Conservation (phyloP, 1,284 basidiomycete genomes). For the Moniliophthora roreri region DNA sequence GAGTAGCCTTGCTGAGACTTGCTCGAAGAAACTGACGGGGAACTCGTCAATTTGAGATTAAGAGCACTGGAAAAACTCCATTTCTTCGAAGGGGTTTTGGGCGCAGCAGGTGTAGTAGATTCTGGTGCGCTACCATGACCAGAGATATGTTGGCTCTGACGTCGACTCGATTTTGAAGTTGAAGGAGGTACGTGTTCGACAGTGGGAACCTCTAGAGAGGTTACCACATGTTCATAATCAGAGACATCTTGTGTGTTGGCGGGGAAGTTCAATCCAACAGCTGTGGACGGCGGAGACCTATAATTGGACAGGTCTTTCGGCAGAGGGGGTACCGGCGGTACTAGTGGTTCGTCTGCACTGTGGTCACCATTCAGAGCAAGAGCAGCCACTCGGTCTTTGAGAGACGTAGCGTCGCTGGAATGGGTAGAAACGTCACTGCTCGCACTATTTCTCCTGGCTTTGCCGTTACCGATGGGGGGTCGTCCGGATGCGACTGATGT, state of each 20-base stretch:
- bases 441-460: slow-evolving; percentile 73
- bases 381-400: slow-evolving; percentile 67
- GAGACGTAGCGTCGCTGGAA: slow-evolving; percentile 58
- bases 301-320: slow-evolving; percentile 88
- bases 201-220: slow-evolving; percentile 51
- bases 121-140: slow-evolving; percentile 39
- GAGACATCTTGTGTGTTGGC: slow-evolving; percentile 33
- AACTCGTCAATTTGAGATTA: slow-evolving; percentile 75
- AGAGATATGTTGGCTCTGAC: slow-evolving; percentile 37
- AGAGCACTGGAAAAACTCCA: slow-evolving; percentile 94
- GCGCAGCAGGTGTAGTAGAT: slow-evolving; percentile 38
- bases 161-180: slow-evolving; percentile 17
- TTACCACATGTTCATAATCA: slow-evolving; percentile 43
- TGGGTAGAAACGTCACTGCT: slow-evolving; percentile 85
- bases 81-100: slow-evolving; percentile 86
- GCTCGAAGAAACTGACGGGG: slow-evolving; percentile 58
- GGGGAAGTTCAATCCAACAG: slow-evolving; percentile 51
- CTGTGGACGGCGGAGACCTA: slow-evolving; percentile 63
- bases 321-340: slow-evolving; percentile 95
- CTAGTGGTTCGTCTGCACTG: slow-evolving; percentile 53
- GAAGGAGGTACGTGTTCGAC: slow-evolving; percentile 13
- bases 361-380: slow-evolving; percentile 57
- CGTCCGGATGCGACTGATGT: slow-evolving; percentile 71
- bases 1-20: slow-evolving; percentile 51
- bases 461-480: slow-evolving; percentile 53